These are phyloP conservation scores for Pseudocercospora pini-densiflorae DNA, from an alignment of 2,329 filamentous ascomycete genomes.

Conservation along the genomic window DNA sequence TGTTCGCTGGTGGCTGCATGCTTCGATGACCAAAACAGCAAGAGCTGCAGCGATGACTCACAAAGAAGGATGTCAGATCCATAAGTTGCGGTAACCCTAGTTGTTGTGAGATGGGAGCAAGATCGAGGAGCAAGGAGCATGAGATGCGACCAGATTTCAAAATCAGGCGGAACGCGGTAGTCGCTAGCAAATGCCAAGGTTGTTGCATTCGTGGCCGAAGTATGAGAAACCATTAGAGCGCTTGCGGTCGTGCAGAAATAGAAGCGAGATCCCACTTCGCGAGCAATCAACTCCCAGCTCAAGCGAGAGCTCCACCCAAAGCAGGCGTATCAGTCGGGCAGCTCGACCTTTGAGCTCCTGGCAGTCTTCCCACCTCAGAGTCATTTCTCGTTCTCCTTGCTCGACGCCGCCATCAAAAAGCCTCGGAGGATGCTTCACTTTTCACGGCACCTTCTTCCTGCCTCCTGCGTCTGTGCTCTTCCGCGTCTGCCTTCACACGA, in stretches of 20 bases:
- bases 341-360: background rate
- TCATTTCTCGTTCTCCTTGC: background rate
- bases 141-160: background rate
- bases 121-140: background rate
- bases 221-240: too few relatives aligned
- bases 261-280: background rate
- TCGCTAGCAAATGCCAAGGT: background rate
- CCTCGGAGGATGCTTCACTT: background rate
- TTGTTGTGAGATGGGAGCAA: background rate
- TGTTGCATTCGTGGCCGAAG: too few relatives aligned
- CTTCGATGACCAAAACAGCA: too few relatives aligned
- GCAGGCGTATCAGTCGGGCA: background rate
- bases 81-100: background rate
- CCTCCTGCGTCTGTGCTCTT: constrained; percentile 14
- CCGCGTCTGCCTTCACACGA: constrained; percentile 23
- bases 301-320: background rate
- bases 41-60: too few relatives aligned
- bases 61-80: too few relatives aligned
- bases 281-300: background rate
- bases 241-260: background rate
- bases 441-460: constrained; percentile 5
- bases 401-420: background rate
- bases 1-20: too few relatives aligned
- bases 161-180: background rate
- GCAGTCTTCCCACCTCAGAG: background rate